Base-by-base conservation (phyloP, 2,329 filamentous ascomycete species). In the Seiridium unicorne region DNA sequence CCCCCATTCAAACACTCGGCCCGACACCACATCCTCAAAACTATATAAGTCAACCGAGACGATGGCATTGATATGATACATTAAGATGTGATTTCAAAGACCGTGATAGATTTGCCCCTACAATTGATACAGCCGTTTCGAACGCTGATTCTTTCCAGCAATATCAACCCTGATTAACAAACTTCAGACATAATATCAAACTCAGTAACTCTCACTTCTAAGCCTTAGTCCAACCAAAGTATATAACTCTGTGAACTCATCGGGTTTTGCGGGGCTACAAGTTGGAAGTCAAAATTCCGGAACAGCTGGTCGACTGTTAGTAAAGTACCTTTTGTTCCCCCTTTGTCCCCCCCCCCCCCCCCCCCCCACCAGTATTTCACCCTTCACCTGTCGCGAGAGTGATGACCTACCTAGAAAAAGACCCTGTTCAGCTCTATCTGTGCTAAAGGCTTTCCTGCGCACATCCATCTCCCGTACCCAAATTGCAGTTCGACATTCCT, bases 381-480 rank as follows among this genome's bases (percentile, higher is more conserved):
- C 47, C 5, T 13, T 11, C 10, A 32, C 34, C 31, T 11, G 13
- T 18, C 3, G 5, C 2, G 9, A 32, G n/a, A n/a, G 13, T 7
- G 11, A 13, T 18, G 5, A n/a, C 71, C 62, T 63, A 78, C 75
- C 73, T 77, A 73, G 46, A 76, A 72, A 51, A 76, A 65, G 3
- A 73, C 63, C 63, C 79, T 79, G 61, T 74, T 71, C 56, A 79
- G 56, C 64, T 78, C 76, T 63, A 78, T 73, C 58, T 72, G 64
- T 2, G 76, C 76, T 42, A 79, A 73, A 34, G 70, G 66, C 63
- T 72, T 75, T 1, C 77, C 78, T 7, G 78, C 62, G 60, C 77
- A 79, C 60, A 68, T 63, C 57, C 69, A 74, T n/a, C 66, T 66
- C 1, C 77, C 76, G 40, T 69, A 68, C 3, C 74, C 74, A 63